Percentiles rank a stretch among this genome's conserved stretches.
phyloP scores from a whole-genome alignment of 257 asterid species.

The Gentiana dahurica region DNA sequence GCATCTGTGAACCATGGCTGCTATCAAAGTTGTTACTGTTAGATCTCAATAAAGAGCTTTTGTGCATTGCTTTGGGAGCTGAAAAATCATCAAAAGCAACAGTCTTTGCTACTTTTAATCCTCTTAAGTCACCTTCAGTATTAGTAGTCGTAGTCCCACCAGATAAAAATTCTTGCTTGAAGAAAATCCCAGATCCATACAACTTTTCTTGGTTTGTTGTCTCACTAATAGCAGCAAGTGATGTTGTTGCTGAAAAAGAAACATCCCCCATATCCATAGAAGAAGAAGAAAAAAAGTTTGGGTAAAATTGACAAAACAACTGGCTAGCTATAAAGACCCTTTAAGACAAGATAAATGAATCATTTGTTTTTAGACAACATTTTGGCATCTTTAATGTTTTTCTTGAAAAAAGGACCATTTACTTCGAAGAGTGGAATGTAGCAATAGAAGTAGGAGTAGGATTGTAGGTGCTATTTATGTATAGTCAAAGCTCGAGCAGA shows the following conservation, averaged over 20 bases:
- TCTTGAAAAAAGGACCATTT: conserved; percentile 40
- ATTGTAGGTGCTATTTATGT: not conserved
- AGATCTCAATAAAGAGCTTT: conserved; percentile 35
- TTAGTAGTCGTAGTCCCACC: not conserved
- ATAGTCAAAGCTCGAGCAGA: conserved; percentile 14
- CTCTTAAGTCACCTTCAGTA: conserved; percentile 48
- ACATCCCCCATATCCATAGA: conserved; percentile 31
- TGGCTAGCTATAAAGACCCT: too few relatives aligned
- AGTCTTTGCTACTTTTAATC: conserved; percentile 37
- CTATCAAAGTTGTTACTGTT: conserved; percentile 6
- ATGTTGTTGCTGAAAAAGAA: conserved; percentile 10
- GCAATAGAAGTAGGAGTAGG: not conserved
- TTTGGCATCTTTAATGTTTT: conserved; percentile 4
- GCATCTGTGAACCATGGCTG: conserved; percentile 65
- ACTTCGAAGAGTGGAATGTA: conserved; percentile 10
- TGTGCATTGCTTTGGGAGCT: conserved; percentile 23
- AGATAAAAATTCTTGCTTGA: conserved; percentile 44
- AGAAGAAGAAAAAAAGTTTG: not conserved
- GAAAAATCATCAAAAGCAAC: conserved; percentile 24
- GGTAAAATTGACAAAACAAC: not conserved
- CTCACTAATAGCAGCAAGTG: conserved; percentile 15
- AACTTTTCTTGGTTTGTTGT: conserved; percentile 25
- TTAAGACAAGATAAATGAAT: conserved; percentile 21
- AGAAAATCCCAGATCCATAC: conserved; percentile 44
- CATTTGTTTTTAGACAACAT: conserved; percentile 25